Percentiles rank a stretch among this genome's conserved stretches.
Evolutionary conservation across 345 rosid species (phyloP).

Genomic region (Dipteronia dyeriana): DNA sequence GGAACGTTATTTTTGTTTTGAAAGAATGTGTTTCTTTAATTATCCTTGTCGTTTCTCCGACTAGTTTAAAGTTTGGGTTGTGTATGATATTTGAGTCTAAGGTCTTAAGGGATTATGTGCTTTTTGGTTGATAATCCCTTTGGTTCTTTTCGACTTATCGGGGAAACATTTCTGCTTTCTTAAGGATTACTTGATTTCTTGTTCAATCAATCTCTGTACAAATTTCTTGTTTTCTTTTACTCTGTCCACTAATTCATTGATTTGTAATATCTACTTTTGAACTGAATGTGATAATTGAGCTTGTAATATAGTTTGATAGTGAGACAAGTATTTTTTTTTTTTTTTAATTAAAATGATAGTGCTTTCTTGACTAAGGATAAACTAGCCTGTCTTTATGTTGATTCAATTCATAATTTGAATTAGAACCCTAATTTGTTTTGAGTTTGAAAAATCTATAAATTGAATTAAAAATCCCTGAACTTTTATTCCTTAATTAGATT

Average conservation of each 20-base stretch:
- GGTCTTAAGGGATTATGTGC: constrained; percentile 10
- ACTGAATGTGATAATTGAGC: background rate
- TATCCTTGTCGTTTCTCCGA: background rate
- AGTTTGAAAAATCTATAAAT: too few species aligned
- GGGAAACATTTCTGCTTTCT: too few species aligned
- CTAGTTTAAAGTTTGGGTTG: constrained; percentile 18
- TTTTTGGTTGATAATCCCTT: constrained; percentile 16
- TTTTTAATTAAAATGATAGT: background rate
- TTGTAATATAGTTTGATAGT: background rate
- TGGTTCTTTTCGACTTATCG: constrained; percentile 30
- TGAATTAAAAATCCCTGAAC: too few species aligned
- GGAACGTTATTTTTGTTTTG: too few species aligned
- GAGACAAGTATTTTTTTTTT: background rate
- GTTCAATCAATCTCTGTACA: constrained; percentile 3
- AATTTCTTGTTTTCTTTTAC: background rate
- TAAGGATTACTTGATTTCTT: constrained; percentile 17
- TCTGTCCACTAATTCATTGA: background rate
- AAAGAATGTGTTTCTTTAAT: constrained; percentile 27
- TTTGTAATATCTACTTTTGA: background rate
- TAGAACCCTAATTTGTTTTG: too few species aligned
- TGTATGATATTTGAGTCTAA: constrained; percentile 25
- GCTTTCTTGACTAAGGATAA: background rate
- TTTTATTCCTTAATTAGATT: too few species aligned
- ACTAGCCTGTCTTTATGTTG: background rate
- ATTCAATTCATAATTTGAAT: too few species aligned